Evolutionary conservation across 176 grass and related monocot species (phyloP).

Genomic region (Zoysia pacifica): DNA sequence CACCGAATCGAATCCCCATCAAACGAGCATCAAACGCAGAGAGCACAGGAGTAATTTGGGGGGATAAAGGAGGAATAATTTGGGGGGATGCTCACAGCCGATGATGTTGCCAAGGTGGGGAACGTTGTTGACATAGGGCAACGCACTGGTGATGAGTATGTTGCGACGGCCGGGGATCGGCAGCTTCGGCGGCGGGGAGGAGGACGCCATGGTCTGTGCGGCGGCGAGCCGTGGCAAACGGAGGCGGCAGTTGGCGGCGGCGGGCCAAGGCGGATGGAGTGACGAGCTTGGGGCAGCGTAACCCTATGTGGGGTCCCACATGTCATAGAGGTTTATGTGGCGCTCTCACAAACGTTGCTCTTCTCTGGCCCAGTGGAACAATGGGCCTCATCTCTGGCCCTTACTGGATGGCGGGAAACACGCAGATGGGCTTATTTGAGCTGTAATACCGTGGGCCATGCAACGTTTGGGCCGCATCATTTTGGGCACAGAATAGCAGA

Average conservation of each 20-base stretch:
- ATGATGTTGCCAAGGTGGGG: slow-evolving; percentile 87
- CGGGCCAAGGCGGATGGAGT: not conserved
- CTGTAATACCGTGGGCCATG: too few relatives aligned
- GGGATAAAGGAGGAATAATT: not conserved
- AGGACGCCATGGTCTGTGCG: slow-evolving; percentile 5
- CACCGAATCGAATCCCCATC: slow-evolving; percentile 20
- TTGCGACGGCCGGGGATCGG: slow-evolving; percentile 75
- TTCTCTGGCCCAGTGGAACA: not conserved
- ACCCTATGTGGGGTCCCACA: not conserved
- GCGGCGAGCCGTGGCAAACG: not conserved
- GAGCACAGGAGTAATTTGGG: not conserved
- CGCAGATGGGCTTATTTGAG: not conserved
- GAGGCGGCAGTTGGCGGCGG: not conserved
- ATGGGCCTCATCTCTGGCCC: not conserved
- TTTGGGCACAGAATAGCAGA: not conserved
- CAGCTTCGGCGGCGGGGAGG: slow-evolving; percentile 47
- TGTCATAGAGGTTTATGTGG: not conserved
- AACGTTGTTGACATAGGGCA: slow-evolving; percentile 86
- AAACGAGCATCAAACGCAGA: not conserved
- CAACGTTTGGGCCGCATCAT: not conserved
- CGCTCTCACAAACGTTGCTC: too few relatives aligned
- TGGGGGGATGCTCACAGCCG: slow-evolving; percentile 58
- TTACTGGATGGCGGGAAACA: too few relatives aligned
- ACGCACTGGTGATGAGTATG: slow-evolving; percentile 77
- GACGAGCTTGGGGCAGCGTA: not conserved